Conservation (phyloP, 352 stramenopile species). For the Chrysophaeum taylorii region DNA sequence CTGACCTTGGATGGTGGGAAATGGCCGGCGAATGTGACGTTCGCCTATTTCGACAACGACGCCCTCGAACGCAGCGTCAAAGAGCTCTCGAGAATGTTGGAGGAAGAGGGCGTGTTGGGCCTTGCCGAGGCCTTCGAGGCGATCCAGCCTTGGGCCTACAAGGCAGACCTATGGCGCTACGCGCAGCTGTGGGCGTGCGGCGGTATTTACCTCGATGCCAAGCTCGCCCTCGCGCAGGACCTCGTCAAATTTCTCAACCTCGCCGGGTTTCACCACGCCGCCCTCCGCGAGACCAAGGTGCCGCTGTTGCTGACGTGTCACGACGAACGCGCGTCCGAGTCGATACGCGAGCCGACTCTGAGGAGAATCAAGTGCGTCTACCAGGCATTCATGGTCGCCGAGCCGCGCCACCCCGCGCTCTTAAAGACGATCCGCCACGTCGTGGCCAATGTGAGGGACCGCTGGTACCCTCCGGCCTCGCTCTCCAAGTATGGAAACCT, state of each 20-base stretch:
- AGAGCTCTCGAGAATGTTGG: not conserved
- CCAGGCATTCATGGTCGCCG: not conserved
- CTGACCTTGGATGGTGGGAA: too few species aligned
- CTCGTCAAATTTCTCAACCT: not conserved
- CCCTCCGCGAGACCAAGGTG: too few species aligned
- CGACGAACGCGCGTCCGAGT: too few species aligned
- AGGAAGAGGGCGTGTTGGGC: not conserved
- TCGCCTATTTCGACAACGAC: not conserved
- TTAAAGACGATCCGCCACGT: not conserved
- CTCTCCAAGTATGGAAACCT: not conserved
- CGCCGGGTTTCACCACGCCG: too few species aligned
- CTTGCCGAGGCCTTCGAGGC: not conserved
- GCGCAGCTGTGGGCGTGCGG: not conserved
- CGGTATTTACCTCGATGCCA: not conserved
- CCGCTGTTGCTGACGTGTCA: not conserved
- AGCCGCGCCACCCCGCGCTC: not conserved
- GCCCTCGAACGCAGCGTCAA: not conserved
- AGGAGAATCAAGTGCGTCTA: not conserved
- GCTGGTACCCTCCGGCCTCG: not conserved
- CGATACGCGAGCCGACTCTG: too few species aligned
- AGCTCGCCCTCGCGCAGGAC: not conserved
- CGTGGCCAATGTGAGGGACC: not conserved
- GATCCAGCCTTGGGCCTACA: not conserved
- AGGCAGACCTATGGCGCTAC: conserved; percentile 1
- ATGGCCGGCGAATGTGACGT: not conserved